Percentiles rank a stretch among this genome's conserved stretches.
phyloP scores from a whole-genome alignment of 306 rosid genomes.

The Astragalus membranaceus region DNA sequence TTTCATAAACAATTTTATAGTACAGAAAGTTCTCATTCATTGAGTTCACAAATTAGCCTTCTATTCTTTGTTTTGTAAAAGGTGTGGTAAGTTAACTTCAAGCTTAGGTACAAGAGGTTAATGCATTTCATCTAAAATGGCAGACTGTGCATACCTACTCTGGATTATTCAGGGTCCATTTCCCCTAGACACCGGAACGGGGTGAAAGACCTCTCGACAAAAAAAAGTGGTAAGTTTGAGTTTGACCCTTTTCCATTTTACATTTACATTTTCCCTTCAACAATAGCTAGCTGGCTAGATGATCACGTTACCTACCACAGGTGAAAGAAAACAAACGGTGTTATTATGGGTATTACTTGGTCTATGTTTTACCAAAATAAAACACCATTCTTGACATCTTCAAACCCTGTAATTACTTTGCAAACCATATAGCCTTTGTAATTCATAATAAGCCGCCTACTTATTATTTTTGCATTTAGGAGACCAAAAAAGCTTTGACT shows the following conservation, averaged over 20 bases:
- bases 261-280: too few species aligned
- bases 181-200: too few species aligned
- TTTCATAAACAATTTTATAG: too few species aligned
- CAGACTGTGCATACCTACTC: too few species aligned
- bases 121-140: too few species aligned
- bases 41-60: too few species aligned
- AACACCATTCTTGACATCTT: slow-evolving; percentile 20
- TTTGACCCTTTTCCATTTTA: neutral
- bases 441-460: neutral
- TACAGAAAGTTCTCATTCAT: too few species aligned
- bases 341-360: neutral
- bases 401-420: slow-evolving; percentile 11
- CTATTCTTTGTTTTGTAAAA: too few species aligned
- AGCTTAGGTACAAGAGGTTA: too few species aligned
- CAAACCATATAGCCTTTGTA: neutral
- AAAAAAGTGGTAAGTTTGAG: neutral
- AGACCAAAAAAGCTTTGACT: slow-evolving; percentile 17
- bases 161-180: too few species aligned
- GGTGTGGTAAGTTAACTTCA: too few species aligned
- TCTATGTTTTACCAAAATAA: neutral
- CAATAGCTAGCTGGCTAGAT: neutral
- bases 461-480: neutral
- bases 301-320: neutral
- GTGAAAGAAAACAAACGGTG: neutral
- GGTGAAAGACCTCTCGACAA: too few species aligned